phyloP scores from a whole-genome alignment of 2,329 filamentous ascomycete species.

The Talaromyces marneffei region DNA sequence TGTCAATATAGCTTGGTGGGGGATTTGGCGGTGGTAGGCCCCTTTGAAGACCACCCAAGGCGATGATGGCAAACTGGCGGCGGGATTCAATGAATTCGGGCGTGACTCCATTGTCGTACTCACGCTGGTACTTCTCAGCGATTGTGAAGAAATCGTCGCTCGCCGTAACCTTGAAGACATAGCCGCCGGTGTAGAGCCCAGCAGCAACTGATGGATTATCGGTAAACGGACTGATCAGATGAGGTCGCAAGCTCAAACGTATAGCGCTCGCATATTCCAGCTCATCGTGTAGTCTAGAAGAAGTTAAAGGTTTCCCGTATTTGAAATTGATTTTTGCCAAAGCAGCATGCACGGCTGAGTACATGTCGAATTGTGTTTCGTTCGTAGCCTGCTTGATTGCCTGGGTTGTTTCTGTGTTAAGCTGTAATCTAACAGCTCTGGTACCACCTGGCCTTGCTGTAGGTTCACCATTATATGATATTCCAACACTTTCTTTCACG shows the following conservation, averaged over 20 bases:
- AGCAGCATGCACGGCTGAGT: constrained; percentile 5
- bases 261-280: constrained; percentile 7
- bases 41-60: neutral
- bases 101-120: neutral
- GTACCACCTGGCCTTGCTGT: neutral
- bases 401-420: neutral
- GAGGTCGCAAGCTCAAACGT: constrained; percentile 1
- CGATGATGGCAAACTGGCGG: constrained; percentile 5
- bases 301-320: neutral
- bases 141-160: neutral
- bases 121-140: neutral
- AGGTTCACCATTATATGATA: neutral
- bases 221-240: constrained; percentile 2
- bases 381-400: neutral
- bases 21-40: neutral
- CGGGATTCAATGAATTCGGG: neutral
- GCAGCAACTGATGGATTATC: constrained; percentile 1
- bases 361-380: neutral
- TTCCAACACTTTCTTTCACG: constrained; percentile 7
- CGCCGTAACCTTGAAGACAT: neutral
- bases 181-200: constrained; percentile 10
- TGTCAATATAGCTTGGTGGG: constrained; percentile 8
- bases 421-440: neutral
- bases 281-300: neutral
- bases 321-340: constrained; percentile 2